Evolutionary conservation across 306 rosid species (phyloP), one percentile per base, ranked within the genome.

Genomic region (Senna siamea): DNA sequence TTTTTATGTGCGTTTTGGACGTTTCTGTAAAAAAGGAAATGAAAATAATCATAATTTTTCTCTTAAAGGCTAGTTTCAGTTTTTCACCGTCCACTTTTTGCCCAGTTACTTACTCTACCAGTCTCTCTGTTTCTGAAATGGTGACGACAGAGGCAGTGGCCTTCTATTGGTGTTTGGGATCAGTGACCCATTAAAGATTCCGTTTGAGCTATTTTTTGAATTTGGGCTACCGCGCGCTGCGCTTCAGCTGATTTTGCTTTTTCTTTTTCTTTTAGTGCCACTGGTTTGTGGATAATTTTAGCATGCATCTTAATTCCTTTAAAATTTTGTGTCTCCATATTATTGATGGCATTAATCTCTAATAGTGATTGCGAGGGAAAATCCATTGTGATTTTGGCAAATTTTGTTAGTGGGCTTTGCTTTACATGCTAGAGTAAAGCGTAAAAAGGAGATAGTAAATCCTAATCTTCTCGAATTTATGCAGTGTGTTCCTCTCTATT

Each of bases 81-180:
- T 52, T 72, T 70, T 38, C 10, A n/a, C 52, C 50, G 7, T 32
- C 10, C 1, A 4, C 30, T 0, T 32, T 47, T 0, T 34, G 69
- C n/a, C 71, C 71, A 62, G 22, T 8, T 61, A 69, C 22, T 6
- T 48, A 40, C 80, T 60, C 48, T 35, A 30, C 48, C 67, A 58
- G 23, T n/a, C 14, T 59, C 23, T 32, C 46, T 5, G 14, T 59
- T n/a, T 59, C 13, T 59, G 43, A 7, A 43, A 35, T 5, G 46
- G 11, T 17, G 44, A 59, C 8, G 67, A 14, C 48, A 35, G 48
- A 9, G 48, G 30, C 32, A 18, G 50, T 10, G 15, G 37, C 68
- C 68, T 62, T 5, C 68, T 5, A 37, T 62, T 38, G 50, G 68
- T 18, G 48, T 9, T 62, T 62, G 50, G 68, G 50, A 62, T 37